Base-by-base conservation (phyloP, 495 filamentous ascomycete species). In the Penicillium coprophilum region DNA sequence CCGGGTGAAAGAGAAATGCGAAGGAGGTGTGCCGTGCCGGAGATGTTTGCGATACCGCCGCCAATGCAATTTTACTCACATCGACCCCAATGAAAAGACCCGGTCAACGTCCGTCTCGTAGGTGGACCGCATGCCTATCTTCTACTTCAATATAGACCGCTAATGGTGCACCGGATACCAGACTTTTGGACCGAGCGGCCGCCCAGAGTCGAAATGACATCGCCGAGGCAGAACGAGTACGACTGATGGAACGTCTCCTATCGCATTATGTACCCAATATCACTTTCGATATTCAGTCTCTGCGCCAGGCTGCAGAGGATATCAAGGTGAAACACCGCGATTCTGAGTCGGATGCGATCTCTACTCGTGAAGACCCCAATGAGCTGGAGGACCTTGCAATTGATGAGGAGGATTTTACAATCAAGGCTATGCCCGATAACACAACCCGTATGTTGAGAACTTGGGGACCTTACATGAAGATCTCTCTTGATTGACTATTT, bases 1-100 rank as follows among this genome's bases (percentile, higher is more conserved):
- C 57, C 70, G 76, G 51, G 76, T 79, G 39, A 79, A 79, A 57
- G 76, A 79, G 60, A 79, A 78, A 71, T 80, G 77, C 61, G 76
- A 78, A 65, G 77, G 77, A 41, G 75, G 77, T 41, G 72, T 78
- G n/a, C 77, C 77, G 1, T 80, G 77, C 66, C 74, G 75, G 34
- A 67, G 77, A 36, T 80, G 77, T 60, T 59, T 73, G 53, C 74
- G 74, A 40, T 79, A 78, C 63, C 73, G 74, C 43, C 70, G 77
- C 23, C 75, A 74, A 58, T 80, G 77, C 62, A 69, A 75, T 58
- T 80, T 80, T 50, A 77, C 71, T 1, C 73, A 77, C 50, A 68
- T 74, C 32, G 74, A 75, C 30, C 73, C 70, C 44, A 62, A 59
- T 46, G 74, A 74, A 48, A 75, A 70, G 59, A 56, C 55, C 39